phyloP scores from a whole-genome alignment of 1,284 basidiomycete genomes.

The Rhodofomes roseus region DNA sequence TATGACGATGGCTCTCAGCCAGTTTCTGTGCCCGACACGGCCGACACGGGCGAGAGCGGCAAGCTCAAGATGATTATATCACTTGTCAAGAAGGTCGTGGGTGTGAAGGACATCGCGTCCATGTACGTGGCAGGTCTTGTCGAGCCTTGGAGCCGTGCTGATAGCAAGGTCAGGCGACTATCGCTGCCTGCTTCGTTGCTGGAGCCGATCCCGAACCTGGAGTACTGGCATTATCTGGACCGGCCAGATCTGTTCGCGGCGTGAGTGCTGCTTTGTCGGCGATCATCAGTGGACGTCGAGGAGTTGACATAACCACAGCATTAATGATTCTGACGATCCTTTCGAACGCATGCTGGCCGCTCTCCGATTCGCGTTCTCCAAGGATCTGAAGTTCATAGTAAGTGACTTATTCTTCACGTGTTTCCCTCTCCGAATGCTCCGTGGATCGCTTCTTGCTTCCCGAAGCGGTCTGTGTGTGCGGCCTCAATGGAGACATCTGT shows the following conservation, averaged over 20 bases:
- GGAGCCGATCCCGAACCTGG: slow-evolving; percentile 90
- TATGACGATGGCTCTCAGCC: slow-evolving; percentile 52
- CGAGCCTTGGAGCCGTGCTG: neutral
- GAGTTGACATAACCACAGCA: slow-evolving; percentile 36
- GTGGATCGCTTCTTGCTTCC: neutral
- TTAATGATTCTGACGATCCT: slow-evolving; percentile 88
- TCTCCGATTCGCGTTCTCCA: slow-evolving; percentile 86
- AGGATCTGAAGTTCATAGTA: slow-evolving; percentile 93
- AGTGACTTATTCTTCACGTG: slow-evolving; percentile 27
- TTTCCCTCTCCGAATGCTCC: neutral
- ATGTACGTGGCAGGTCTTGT: slow-evolving; percentile 49
- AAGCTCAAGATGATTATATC: slow-evolving; percentile 90
- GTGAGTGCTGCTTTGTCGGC: slow-evolving; percentile 42
- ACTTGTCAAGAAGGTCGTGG: slow-evolving; percentile 82
- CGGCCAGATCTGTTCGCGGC: slow-evolving; percentile 90
- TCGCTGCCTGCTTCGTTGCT: slow-evolving; percentile 87
- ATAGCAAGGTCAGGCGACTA: slow-evolving; percentile 57
- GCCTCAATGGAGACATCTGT: neutral
- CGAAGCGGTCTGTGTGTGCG: neutral
- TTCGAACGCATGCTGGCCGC: slow-evolving; percentile 92
- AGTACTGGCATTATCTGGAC: slow-evolving; percentile 95
- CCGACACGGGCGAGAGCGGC: slow-evolving; percentile 77
- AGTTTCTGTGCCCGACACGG: slow-evolving; percentile 72
- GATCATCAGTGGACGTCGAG: neutral
- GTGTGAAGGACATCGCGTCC: slow-evolving; percentile 88